Conservation (phyloP, 1,284 basidiomycete species). For the Ustilago bromivora region DNA sequence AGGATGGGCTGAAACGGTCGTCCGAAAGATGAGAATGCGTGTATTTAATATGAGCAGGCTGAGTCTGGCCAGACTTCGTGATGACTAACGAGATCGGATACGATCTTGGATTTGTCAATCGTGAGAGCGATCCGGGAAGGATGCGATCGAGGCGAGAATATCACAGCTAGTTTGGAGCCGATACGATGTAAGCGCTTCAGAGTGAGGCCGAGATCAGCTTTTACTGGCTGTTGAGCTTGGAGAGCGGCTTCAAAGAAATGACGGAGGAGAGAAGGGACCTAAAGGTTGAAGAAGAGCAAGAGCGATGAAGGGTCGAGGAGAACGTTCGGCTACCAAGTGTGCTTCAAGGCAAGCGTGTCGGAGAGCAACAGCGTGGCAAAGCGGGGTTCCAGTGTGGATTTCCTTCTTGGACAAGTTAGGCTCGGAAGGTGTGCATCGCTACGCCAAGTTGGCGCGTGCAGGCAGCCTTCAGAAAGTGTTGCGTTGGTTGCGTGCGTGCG, state of each 20-base stretch:
- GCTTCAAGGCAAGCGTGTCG: neutral
- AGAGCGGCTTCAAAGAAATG: neutral
- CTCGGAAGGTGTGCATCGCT: slow-evolving; percentile 9
- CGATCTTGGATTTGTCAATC: neutral
- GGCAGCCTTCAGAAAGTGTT: neutral
- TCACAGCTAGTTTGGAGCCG: neutral
- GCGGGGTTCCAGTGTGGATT: slow-evolving; percentile 3
- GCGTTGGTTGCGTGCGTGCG: slow-evolving; percentile 15
- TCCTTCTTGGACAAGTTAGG: neutral
- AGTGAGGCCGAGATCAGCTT: neutral
- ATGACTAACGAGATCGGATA: neutral
- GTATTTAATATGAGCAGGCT: neutral
- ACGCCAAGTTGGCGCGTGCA: slow-evolving; percentile 9
- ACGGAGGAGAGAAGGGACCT: neutral
- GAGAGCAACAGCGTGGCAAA: slow-evolving; percentile 1
- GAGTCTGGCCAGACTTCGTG: neutral
- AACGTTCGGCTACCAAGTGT: neutral
- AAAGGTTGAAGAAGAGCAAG: neutral
- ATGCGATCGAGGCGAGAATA: neutral
- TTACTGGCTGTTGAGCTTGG: neutral
- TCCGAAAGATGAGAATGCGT: neutral
- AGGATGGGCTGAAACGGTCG: neutral
- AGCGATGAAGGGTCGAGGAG: neutral
- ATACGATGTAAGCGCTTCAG: neutral
- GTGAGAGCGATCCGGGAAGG: neutral